A percentile compares a stretch with the other conserved stretches of the same genome.
These are phyloP conservation scores for Somion occarium DNA, from an alignment of 1,284 basidiomycete genomes.

Conservation along the genomic window DNA sequence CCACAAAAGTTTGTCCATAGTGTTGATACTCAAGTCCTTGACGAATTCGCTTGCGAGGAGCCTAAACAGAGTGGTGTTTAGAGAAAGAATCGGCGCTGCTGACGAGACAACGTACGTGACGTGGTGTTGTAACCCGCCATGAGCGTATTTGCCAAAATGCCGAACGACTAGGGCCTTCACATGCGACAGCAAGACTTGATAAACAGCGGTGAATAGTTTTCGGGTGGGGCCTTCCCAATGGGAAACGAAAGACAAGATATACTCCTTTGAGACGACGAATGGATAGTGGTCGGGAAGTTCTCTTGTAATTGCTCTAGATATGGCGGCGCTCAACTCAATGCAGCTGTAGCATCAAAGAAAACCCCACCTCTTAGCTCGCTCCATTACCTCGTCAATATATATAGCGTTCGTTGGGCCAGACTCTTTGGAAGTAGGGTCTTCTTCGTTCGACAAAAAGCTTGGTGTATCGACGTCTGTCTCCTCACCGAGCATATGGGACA, in stretches of 20 bases:
- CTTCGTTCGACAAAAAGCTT: constrained; percentile 29
- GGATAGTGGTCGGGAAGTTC: constrained; percentile 62
- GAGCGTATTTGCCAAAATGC: constrained; percentile 49
- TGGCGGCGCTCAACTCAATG: not conserved
- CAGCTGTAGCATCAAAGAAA: too few species aligned
- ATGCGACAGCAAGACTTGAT: constrained; percentile 32
- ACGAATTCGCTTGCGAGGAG: constrained; percentile 32
- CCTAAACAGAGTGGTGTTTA: constrained; percentile 25
- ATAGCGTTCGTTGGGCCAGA: constrained; percentile 22
- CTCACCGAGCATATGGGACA: not conserved
- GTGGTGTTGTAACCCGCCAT: constrained; percentile 45
- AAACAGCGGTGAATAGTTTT: constrained; percentile 41
- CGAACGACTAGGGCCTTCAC: constrained; percentile 35
- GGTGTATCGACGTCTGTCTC: not conserved
- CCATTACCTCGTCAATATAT: constrained; percentile 50
- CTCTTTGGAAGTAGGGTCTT: constrained; percentile 5
- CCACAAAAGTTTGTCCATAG: constrained; percentile 31
- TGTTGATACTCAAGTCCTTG: constrained; percentile 11
- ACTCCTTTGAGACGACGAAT: constrained; percentile 46
- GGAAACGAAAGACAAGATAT: constrained; percentile 39
- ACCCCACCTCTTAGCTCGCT: constrained; percentile 41
- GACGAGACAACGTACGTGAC: constrained; percentile 38
- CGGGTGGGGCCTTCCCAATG: constrained; percentile 46
- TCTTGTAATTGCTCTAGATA: constrained; percentile 51
- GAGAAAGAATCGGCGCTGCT: not conserved